Evolutionary conservation across 73 alveolate genomes (phyloP).

Genomic region (Paramecium pentaurelia): DNA sequence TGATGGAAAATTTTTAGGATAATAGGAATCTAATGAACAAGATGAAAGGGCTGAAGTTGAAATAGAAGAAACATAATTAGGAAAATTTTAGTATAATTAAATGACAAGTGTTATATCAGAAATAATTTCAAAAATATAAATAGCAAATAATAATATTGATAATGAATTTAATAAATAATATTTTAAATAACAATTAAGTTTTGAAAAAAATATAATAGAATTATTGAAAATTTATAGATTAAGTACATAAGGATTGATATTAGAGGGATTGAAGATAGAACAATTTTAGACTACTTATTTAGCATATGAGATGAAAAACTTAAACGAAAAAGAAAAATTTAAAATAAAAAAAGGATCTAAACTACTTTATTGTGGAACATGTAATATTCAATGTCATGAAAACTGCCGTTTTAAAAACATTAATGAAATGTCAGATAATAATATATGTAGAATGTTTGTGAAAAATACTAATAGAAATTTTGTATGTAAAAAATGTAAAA

Average conservation of each 20-base stretch:
- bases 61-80: background rate
- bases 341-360: background rate
- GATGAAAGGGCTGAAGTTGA: background rate
- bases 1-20: background rate
- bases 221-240: background rate
- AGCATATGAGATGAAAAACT: background rate
- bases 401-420: background rate
- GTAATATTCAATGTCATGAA: background rate
- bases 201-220: background rate
- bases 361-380: background rate
- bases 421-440: background rate
- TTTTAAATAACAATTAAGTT: background rate
- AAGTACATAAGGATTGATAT: background rate
- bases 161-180: background rate
- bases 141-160: background rate
- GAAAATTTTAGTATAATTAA: background rate
- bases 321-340: background rate
- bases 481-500: background rate
- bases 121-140: background rate
- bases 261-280: background rate
- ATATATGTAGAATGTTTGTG: background rate
- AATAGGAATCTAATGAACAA: background rate
- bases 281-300: background rate
- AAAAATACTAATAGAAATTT: background rate
- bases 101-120: background rate